Evolutionary conservation across 148 eudicot species (phyloP), one percentile per base, ranked within the genome.

Genomic region (Rhododendron kiyosumense): DNA sequence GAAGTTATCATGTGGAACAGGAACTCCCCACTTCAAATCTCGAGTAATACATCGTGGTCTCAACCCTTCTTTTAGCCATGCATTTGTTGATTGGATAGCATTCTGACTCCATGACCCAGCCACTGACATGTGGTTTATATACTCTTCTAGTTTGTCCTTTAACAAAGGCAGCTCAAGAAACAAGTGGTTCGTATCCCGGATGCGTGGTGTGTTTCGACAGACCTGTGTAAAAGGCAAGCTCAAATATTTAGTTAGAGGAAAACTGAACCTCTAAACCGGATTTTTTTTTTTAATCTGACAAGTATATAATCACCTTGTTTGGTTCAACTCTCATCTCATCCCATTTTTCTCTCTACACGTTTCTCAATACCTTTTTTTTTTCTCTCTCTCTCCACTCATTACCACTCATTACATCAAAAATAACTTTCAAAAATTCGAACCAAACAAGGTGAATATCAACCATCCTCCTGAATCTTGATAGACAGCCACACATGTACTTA

Each of bases 11-110:
- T 88, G 98, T 61, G 98, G 98, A 49, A 95, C 98, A 86, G 97
- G 95, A 52, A 95, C 98, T 49, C 97, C 98, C 98, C 98, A 95
- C 83, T 95, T 95, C 85, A 95, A 89, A 89, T 95, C 98, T 88
- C 98, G 92, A n/a, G 98, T 95, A 74, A 95, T 95, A 83, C 98
- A 94, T 41, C 98, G 92, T n/a, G 86, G 92, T 52, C 86, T 90
- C 85, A 95, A 85, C 87, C 97, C 98, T 89, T 94, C 97, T 92
- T 90, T 94, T 30, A 95, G 92, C 98, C 98, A 95, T 57, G 93
- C 96, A 89, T 92, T 84, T 83, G 98, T 95, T 80, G 92, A 88
- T 84, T 95, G 98, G 87, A 95, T 91, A 13, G 98, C 98, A 87
- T 95, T 95, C 82, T 92, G 97, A 92, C 96, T 95, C 98, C 98